phyloP scores from a whole-genome alignment of 495 filamentous ascomycete species.

The Haplographium delicatum region DNA sequence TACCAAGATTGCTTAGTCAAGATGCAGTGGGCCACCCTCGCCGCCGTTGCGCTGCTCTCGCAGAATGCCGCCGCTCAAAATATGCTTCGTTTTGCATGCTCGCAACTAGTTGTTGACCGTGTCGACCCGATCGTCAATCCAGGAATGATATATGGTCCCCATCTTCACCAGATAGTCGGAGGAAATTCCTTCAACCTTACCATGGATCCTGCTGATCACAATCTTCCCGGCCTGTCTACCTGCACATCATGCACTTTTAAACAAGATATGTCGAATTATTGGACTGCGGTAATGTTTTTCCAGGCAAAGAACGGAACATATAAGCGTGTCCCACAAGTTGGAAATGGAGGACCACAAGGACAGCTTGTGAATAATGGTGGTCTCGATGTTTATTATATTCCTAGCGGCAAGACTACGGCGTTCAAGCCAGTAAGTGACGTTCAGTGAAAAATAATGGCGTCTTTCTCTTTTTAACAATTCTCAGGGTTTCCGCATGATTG shows the following conservation, averaged over 20 bases:
- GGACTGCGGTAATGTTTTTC: constrained; percentile 69
- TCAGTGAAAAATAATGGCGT: constrained; percentile 26
- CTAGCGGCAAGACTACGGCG: constrained; percentile 43
- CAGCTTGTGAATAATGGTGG: constrained; percentile 62
- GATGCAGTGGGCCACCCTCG: constrained; percentile 47
- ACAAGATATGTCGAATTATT: constrained; percentile 33
- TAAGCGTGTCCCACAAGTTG: constrained; percentile 58
- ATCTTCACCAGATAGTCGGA: constrained; percentile 49
- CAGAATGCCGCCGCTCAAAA: constrained; percentile 42
- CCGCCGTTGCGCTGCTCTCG: constrained; percentile 43
- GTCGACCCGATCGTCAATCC: constrained; percentile 48
- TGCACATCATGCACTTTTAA: constrained; percentile 69
- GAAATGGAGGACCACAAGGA: constrained; percentile 54
- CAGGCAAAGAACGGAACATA: constrained; percentile 66
- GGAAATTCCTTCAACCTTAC: constrained; percentile 64
- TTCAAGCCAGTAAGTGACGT: constrained; percentile 48
- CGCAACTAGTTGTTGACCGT: constrained; percentile 50
- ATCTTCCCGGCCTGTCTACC: constrained; percentile 48
- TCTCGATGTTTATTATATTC: constrained; percentile 39
- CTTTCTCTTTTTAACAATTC: constrained; percentile 43
- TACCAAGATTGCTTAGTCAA: constrained; percentile 24
- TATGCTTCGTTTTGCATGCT: constrained; percentile 54
- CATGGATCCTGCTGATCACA: constrained; percentile 52
- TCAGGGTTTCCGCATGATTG: constrained; percentile 64
- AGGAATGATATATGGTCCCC: constrained; percentile 42